Conservation (phyloP, 805 yeast species). For the Saccharomycopsis capsularis region DNA sequence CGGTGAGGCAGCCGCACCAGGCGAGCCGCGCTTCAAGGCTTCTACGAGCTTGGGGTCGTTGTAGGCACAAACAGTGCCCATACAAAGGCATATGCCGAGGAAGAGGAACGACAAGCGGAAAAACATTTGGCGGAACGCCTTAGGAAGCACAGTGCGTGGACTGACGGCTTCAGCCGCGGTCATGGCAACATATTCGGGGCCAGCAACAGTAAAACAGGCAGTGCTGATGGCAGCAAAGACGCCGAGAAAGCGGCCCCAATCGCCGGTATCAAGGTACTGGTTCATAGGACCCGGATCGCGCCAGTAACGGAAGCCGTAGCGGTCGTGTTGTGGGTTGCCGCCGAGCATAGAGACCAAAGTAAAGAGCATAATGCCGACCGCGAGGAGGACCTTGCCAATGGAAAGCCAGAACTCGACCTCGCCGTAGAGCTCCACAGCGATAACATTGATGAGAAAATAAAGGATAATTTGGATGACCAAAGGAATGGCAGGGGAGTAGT, state of each 20-base stretch:
- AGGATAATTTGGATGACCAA: constrained; percentile 57
- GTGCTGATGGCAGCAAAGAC: constrained; percentile 60
- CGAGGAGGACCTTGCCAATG: constrained; percentile 63
- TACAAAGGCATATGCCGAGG: constrained; percentile 67
- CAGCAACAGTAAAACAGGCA: constrained; percentile 76
- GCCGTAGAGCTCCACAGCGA: constrained; percentile 72
- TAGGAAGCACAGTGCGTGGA: constrained; percentile 69
- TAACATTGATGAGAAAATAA: constrained; percentile 57
- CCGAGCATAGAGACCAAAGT: constrained; percentile 82
- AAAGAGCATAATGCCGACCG: constrained; percentile 67
- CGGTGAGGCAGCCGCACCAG: constrained; percentile 78
- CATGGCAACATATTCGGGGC: constrained; percentile 82
- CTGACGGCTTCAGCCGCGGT: constrained; percentile 74
- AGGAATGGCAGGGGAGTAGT: constrained; percentile 65
- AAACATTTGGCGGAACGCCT: constrained; percentile 71
- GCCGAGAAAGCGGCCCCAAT: constrained; percentile 62
- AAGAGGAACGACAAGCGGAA: constrained; percentile 61
- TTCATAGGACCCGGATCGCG: constrained; percentile 44
- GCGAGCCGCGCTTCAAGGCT: constrained; percentile 53
- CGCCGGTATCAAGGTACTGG: constrained; percentile 46
- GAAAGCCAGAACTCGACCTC: constrained; percentile 79
- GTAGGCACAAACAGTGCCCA: constrained; percentile 69
- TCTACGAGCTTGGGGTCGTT: constrained; percentile 54
- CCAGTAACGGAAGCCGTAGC: constrained; percentile 54
- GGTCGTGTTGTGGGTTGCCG: constrained; percentile 70